A percentile compares a stretch with the other conserved stretches of the same genome.
These are phyloP conservation scores for Penicillium sp. DNA, from an alignment of 2,329 filamentous ascomycete species.

Conservation along the genomic window DNA sequence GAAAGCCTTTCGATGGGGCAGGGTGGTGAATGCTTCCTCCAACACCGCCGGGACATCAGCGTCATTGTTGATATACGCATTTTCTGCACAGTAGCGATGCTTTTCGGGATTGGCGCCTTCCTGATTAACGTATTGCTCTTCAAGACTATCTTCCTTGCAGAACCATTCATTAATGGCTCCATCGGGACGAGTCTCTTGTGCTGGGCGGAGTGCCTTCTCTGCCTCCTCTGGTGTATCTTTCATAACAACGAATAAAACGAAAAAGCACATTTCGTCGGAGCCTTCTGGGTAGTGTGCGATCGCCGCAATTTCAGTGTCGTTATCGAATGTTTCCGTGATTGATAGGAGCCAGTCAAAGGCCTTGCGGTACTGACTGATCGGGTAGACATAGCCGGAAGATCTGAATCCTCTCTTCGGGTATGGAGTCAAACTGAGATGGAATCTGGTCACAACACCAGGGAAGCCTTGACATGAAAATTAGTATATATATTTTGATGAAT, in stretches of 20 bases:
- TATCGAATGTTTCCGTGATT: slow-evolving; percentile 12
- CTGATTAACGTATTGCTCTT: slow-evolving; percentile 44
- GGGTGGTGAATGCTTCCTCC: slow-evolving; percentile 49
- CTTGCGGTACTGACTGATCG: slow-evolving; percentile 45
- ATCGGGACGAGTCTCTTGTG: slow-evolving; percentile 37
- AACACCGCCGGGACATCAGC: slow-evolving; percentile 48
- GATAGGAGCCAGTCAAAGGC: slow-evolving; percentile 51
- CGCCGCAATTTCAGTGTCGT: slow-evolving; percentile 28
- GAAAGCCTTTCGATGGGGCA: slow-evolving; percentile 50
- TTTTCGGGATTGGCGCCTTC: slow-evolving; percentile 49
- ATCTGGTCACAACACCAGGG: slow-evolving; percentile 54
- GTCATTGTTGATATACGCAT: slow-evolving; percentile 52
- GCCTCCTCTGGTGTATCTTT: slow-evolving; percentile 15
- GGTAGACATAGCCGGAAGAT: slow-evolving; percentile 49
- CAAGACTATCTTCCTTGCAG: slow-evolving; percentile 31
- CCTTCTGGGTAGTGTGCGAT: slow-evolving; percentile 34
- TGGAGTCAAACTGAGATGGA: slow-evolving; percentile 46
- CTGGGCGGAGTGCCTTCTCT: slow-evolving; percentile 9
- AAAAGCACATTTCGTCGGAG: slow-evolving; percentile 29
- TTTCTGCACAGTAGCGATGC: slow-evolving; percentile 54
- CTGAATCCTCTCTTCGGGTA: slow-evolving; percentile 26
- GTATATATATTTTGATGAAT: not conserved
- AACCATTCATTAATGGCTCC: slow-evolving; percentile 41
- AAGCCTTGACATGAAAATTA: slow-evolving; percentile 33
- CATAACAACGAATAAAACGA: slow-evolving; percentile 19